phyloP scores from a whole-genome alignment of 352 stramenopile species.

The Phytophthora sp. region DNA sequence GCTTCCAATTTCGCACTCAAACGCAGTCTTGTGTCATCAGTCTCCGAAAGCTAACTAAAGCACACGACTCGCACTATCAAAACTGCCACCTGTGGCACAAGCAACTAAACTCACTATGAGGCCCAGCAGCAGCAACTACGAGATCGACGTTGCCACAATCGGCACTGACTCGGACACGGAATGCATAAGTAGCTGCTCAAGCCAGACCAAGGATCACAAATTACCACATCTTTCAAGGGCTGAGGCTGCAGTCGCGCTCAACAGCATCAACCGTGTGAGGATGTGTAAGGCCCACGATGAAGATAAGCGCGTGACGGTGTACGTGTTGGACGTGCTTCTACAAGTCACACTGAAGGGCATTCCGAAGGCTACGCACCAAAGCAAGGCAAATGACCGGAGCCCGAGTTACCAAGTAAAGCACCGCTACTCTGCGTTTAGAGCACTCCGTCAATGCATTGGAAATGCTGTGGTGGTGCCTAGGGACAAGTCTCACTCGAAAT shows the following conservation, averaged over 20 bases:
- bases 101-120: not conserved
- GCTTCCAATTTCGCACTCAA: too few species aligned
- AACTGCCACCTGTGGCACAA: not conserved
- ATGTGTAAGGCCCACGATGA: constrained; percentile 37
- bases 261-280: constrained; percentile 54
- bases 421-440: constrained; percentile 51
- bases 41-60: too few species aligned
- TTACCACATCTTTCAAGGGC: constrained; percentile 7
- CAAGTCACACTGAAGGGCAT: constrained; percentile 41
- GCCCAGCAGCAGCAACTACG: not conserved
- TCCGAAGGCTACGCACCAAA: constrained; percentile 11
- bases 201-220: not conserved
- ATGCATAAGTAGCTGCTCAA: not conserved
- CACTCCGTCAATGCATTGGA: constrained; percentile 35
- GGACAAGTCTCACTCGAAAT: constrained; percentile 41
- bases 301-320: constrained; percentile 28
- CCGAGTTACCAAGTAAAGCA: constrained; percentile 44
- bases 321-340: constrained; percentile 52
- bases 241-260: constrained; percentile 43
- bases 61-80: not conserved
- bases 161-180: constrained; percentile 3
- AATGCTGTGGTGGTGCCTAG: constrained; percentile 4
- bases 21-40: too few species aligned
- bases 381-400: not conserved
- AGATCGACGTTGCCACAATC: not conserved